Evolutionary conservation across 306 rosid genomes (phyloP), one percentile per base, ranked within the genome.

Genomic region (Prosopis cineraria): DNA sequence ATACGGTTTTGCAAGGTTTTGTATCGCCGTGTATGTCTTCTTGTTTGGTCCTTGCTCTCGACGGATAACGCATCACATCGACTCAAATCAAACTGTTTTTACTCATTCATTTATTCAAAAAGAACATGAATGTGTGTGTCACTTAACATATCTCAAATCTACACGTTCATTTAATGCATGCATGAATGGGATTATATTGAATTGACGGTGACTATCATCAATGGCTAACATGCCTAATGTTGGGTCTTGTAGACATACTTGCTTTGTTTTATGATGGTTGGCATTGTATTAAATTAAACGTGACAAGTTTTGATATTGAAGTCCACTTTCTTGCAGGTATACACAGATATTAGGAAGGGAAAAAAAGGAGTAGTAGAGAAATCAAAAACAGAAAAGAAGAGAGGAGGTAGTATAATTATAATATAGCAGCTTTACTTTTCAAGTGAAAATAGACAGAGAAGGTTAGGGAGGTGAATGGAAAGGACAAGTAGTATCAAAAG

Each of bases 401-500:
- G 59, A 72, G 47, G 47, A 52, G 30, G 30, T 19, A 68, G n/a
- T n/a, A n/a, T n/a, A 37, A 27, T 4, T 17, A 77, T 62, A 65
- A 65, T 43, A 76, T 80, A 80, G 86, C 83, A 87, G 84, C 86
- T 87, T 84, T 20, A 85, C 82, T 81, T 88, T 84, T 75, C 31
- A 75, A 83, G 87, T 81, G 82, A 82, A 68, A 74, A 82, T 63
- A 68, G 97, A 67, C 73, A 81, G 81, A 84, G 81, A 70, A 50
- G 81, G 74, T 47, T 63, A 70, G 88, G 79, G 79, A 82, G 82
- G 76, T 76, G 88, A 77, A 72, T 63, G 81, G 82, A 89, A 83
- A 87, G 53, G 91, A 87, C 87, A 58, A 85, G 82, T 76, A 56
- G 79, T 76, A 73, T 87, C 37, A 79, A 82, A 85, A 81, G 83